phyloP scores from a whole-genome alignment of 2,329 filamentous ascomycete genomes.

The Aureobasidium sp. region DNA sequence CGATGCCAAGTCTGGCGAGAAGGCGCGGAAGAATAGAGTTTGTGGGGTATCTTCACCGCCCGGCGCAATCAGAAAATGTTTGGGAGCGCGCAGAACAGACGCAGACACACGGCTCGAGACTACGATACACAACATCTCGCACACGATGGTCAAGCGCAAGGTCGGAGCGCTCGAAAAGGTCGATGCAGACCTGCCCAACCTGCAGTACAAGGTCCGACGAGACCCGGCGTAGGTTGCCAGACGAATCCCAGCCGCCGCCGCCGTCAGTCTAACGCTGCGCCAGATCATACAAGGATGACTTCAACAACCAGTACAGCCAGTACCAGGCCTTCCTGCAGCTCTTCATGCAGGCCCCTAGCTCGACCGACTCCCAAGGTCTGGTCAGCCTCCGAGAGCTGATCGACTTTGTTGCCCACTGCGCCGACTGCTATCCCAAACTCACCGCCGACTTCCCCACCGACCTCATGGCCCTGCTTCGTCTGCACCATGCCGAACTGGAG shows the following conservation, averaged over 20 bases:
- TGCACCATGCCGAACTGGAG: constrained; percentile 77
- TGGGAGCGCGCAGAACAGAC: neutral
- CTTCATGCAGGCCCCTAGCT: constrained; percentile 75
- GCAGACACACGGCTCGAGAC: neutral
- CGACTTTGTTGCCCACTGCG: constrained; percentile 87
- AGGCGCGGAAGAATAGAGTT: neutral
- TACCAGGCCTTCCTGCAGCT: constrained; percentile 89
- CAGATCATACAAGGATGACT: constrained; percentile 85
- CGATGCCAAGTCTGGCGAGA: neutral
- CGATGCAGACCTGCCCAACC: constrained; percentile 80
- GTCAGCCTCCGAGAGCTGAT: constrained; percentile 85
- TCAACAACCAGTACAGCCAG: constrained; percentile 78
- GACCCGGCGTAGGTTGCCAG: constrained; percentile 62
- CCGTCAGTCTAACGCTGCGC: neutral
- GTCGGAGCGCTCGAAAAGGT: constrained; percentile 91
- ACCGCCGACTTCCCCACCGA: constrained; percentile 72
- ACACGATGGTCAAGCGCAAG: constrained; percentile 73
- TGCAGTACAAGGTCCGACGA: constrained; percentile 85
- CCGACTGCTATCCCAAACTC: constrained; percentile 83
- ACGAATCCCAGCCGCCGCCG: neutral
- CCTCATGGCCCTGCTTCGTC: constrained; percentile 69
- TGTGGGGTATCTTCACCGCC: neutral
- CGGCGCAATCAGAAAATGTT: constrained; percentile 3
- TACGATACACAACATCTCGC: neutral
- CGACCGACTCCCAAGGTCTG: constrained; percentile 68